Conservation (phyloP, 495 filamentous ascomycete genomes). For the Talaromyces proteolyticus region DNA sequence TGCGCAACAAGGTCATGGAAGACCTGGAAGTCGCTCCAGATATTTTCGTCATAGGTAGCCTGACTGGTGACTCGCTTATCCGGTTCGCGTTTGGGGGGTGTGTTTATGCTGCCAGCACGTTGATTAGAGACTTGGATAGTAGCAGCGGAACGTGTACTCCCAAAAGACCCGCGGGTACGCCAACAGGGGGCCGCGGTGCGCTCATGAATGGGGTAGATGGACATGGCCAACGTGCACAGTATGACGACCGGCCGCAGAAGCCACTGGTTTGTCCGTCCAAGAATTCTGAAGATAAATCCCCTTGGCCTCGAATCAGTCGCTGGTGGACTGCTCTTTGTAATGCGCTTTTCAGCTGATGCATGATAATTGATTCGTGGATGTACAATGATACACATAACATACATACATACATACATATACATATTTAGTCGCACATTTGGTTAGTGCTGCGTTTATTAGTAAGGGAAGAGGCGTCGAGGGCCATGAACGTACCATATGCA, state of each 20-base stretch:
- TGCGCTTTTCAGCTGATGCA: neutral
- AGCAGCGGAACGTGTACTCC: conserved; percentile 4
- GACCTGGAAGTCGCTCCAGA: conserved; percentile 49
- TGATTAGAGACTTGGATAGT: conserved; percentile 23
- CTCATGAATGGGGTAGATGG: conserved; percentile 6
- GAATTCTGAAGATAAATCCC: neutral
- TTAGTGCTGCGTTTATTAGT: no score
- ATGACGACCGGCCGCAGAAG: neutral
- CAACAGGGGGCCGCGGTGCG: conserved; percentile 2
- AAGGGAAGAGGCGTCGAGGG: no score
- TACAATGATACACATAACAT: no score
- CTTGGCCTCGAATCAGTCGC: neutral
- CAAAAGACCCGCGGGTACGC: conserved; percentile 4
- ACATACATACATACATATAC: no score
- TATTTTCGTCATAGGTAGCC: conserved; percentile 57
- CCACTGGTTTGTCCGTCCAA: neutral
- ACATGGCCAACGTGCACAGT: neutral
- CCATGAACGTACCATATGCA: no score
- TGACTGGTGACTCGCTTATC: conserved; percentile 61
- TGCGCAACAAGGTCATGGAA: conserved; percentile 47
- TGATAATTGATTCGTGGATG: neutral
- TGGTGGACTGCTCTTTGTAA: neutral
- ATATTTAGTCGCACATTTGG: no score
- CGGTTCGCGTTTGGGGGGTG: conserved; percentile 60
- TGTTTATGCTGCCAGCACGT: conserved; percentile 49